Percentiles rank a stretch among this genome's conserved stretches.
These are phyloP conservation scores for Solanum hybrid DNA, from an alignment of 305 asterid species.

Conservation along the genomic window DNA sequence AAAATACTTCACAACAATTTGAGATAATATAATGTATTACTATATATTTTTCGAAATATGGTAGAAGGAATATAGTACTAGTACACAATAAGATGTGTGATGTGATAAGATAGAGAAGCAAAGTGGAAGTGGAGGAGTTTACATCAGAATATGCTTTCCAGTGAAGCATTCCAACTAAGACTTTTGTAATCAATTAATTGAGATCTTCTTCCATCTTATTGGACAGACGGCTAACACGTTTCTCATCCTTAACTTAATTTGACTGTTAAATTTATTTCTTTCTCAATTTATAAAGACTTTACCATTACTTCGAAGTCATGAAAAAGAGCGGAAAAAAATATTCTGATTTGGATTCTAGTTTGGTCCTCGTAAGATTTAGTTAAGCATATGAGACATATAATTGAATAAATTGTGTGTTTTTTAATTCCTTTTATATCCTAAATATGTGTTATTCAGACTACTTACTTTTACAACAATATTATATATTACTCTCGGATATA, in stretches of 20 bases:
- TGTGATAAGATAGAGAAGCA: not conserved
- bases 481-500: not conserved
- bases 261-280: not conserved
- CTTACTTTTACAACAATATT: not conserved
- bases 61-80: not conserved
- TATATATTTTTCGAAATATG: not conserved
- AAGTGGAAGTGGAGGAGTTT: slow-evolving; percentile 2
- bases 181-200: not conserved
- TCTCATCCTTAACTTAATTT: not conserved
- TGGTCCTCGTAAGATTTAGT: not conserved
- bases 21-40: not conserved
- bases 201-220: not conserved
- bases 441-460: not conserved
- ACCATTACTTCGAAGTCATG: not conserved
- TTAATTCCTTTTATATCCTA: not conserved
- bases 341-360: not conserved
- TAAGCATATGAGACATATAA: not conserved
- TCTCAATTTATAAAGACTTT: not conserved
- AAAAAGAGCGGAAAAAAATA: not conserved
- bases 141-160: not conserved
- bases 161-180: slow-evolving; percentile 6
- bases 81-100: not conserved
- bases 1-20: not conserved
- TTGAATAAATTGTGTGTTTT: not conserved
- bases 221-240: slow-evolving; percentile 4